These are phyloP conservation scores for Fusarium udum DNA, from an alignment of 2,329 filamentous ascomycete genomes.

Conservation along the genomic window DNA sequence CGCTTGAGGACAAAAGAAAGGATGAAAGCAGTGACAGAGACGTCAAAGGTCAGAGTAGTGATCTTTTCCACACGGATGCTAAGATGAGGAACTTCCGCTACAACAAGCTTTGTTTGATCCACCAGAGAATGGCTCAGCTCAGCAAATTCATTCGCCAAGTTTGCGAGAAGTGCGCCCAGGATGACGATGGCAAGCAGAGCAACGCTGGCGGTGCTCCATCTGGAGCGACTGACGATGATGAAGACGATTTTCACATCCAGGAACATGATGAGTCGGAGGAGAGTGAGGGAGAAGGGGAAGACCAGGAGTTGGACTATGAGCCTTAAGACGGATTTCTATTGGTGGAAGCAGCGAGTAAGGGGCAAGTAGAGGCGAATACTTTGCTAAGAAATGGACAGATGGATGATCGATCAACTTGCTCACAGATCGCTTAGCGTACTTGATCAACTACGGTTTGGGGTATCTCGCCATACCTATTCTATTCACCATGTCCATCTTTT, in stretches of 20 bases:
- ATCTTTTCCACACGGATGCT: neutral
- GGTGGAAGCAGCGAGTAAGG: neutral
- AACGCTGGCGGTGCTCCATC: neutral
- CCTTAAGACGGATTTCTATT: neutral
- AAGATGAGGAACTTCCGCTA: slow-evolving; percentile 9
- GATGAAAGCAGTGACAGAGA: neutral
- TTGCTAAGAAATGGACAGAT: neutral
- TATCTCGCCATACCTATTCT: slow-evolving; percentile 25
- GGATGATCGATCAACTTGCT: neutral
- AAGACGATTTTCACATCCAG: neutral
- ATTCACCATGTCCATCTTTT: slow-evolving; percentile 3
- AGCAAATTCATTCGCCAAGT: slow-evolving; percentile 7
- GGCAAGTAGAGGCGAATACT: neutral
- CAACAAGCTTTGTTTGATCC: neutral
- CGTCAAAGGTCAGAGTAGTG: neutral
- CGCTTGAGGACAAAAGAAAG: neutral
- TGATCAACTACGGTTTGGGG: slow-evolving; percentile 19
- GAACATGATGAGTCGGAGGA: neutral
- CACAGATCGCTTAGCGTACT: neutral
- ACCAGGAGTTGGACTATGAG: slow-evolving; percentile 23
- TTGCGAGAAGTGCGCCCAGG: slow-evolving; percentile 20
- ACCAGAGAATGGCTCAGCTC: neutral
- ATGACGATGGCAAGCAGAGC: neutral
- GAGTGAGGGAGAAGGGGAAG: neutral
- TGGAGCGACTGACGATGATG: neutral